Base-by-base conservation (phyloP, 2,329 filamentous ascomycete species). In the Diaporthe australafricana region DNA sequence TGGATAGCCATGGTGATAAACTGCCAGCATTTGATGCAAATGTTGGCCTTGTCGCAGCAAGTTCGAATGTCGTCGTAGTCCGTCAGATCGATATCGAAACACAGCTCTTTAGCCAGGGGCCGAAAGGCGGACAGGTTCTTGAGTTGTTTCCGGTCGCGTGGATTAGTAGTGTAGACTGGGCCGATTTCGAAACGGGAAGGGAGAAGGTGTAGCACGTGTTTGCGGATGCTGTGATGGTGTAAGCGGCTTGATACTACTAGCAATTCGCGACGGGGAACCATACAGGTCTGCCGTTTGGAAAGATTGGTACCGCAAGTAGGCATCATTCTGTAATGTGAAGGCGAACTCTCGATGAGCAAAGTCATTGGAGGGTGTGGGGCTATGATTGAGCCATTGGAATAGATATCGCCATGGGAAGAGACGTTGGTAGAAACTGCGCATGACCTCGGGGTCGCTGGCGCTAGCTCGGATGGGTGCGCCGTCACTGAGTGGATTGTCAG, bases 31-130 rank as follows among this genome's bases (percentile, higher is more conserved):
- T 95, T 96, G 75, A 87, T 88, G 81, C 96, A 99, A 75, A 99
- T 98, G 77, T 94, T 97, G 11, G 96, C 94, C 80, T 96, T 95
- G 78, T 92, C 91, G 81, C 96, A 99, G 84, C 96, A 99, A 35
- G 95, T 98, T 76, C 96, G 92, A 75, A 99, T 94, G 75, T 97
- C 94, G 80, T 99, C 96, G 83, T 99, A 99, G 84, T 98, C 96
- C 69, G 96, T 98, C 89, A 99, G 89, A 89, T 99, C 96, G 78
- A 99, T 98, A 92, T 99, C 96, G 82, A 99, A 98, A 77, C 98
- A 98, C 48, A 99, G 86, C 81, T 99, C 96, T 81, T 99, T 99
- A 70, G 93, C 89, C 40, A 98, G 82, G 0, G 96, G 96, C 75
- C 92, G 93, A 84, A 99, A 98, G 11, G 94, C 90, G 60, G 90